These are phyloP conservation scores for Venturia aucupariae DNA, from an alignment of 2,329 filamentous ascomycete genomes.

Conservation along the genomic window DNA sequence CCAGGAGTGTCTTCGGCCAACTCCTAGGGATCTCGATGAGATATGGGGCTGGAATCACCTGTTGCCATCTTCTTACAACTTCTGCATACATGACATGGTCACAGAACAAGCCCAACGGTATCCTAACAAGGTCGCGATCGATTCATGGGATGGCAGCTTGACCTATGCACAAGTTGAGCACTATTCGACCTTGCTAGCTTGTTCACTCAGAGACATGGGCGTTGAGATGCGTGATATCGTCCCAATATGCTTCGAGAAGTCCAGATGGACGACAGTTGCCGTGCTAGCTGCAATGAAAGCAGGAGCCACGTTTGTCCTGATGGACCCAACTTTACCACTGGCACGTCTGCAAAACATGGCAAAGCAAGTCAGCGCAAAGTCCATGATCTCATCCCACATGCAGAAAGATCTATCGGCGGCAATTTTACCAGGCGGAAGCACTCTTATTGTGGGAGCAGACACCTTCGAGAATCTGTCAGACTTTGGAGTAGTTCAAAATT, in stretches of 20 bases:
- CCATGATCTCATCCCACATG: slow-evolving; percentile 17
- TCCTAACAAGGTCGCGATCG: slow-evolving; percentile 28
- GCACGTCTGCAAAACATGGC: slow-evolving; percentile 22
- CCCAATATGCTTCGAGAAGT: slow-evolving; percentile 18
- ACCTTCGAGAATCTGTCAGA: slow-evolving; percentile 1
- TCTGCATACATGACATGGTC: slow-evolving; percentile 41
- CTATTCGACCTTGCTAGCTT: slow-evolving; percentile 18
- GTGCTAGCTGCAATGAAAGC: slow-evolving; percentile 15
- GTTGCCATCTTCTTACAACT: slow-evolving; percentile 34
- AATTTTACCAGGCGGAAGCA: slow-evolving; percentile 2
- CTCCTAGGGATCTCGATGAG: slow-evolving; percentile 9
- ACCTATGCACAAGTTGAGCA: slow-evolving; percentile 21
- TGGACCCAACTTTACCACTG: slow-evolving; percentile 21
- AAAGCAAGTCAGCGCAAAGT: slow-evolving; percentile 19
- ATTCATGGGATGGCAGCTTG: slow-evolving; percentile 24
- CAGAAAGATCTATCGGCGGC: neutral
- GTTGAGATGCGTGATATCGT: slow-evolving; percentile 18
- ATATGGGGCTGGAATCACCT: slow-evolving; percentile 41
- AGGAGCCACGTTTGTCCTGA: slow-evolving; percentile 21
- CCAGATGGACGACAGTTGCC: slow-evolving; percentile 15
- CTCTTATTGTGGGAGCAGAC: neutral
- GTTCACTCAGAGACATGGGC: slow-evolving; percentile 17
- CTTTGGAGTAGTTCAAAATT: slow-evolving; percentile 7
- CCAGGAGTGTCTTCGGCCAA: slow-evolving; percentile 9
- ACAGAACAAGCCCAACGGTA: slow-evolving; percentile 28